These are phyloP conservation scores for Trichoderma koningiopsis DNA, from an alignment of 2,329 filamentous ascomycete species.

Conservation along the genomic window DNA sequence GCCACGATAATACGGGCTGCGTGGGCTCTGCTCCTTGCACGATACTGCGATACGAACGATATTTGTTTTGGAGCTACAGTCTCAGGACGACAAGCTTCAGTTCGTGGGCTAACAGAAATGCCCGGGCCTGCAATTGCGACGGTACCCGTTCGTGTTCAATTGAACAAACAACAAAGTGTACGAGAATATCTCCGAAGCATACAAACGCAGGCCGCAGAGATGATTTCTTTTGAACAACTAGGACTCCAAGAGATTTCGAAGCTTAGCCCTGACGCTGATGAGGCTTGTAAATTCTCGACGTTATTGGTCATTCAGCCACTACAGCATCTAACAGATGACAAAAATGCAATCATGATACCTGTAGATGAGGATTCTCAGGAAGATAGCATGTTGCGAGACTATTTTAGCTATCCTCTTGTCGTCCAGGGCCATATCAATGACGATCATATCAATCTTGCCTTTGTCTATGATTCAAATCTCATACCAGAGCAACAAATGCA, in stretches of 20 bases:
- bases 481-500: too few species aligned
- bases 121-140: constrained; percentile 25
- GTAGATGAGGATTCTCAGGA: too few species aligned
- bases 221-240: constrained; percentile 31
- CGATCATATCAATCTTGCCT: too few species aligned
- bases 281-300: background rate
- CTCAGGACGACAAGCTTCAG: constrained; percentile 27
- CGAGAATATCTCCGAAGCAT: constrained; percentile 10
- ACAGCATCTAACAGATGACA: too few species aligned
- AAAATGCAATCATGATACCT: too few species aligned
- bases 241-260: constrained; percentile 26
- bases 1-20: constrained; percentile 29
- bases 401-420: too few species aligned
- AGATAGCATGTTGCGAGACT: too few species aligned
- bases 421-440: too few species aligned
- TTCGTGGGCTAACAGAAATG: constrained; percentile 22
- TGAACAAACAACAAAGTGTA: constrained; percentile 10
- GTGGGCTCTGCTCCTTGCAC: constrained; percentile 31
- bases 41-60: constrained; percentile 23
- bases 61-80: constrained; percentile 32
- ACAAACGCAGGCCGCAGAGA: constrained; percentile 24
- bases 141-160: constrained; percentile 25
- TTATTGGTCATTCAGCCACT: constrained; percentile 9
- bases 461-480: too few species aligned
- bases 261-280: background rate